Evolutionary conservation across 345 rosid genomes (phyloP).

Genomic region (Pistacia atlantica): DNA sequence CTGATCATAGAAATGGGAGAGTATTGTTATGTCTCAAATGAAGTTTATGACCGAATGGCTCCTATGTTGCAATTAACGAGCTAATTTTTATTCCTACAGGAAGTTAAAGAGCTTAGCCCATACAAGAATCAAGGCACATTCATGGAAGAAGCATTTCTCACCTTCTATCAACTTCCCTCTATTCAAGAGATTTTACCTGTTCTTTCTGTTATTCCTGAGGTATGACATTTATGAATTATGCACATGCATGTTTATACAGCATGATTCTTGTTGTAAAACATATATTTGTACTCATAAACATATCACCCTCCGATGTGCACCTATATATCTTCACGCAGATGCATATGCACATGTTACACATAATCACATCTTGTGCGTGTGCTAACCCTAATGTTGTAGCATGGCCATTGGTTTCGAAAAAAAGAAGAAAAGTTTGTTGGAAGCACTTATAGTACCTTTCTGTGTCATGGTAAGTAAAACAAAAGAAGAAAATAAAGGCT

Average conservation of each 20-base stretch:
- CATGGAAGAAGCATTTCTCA: conserved; percentile 41
- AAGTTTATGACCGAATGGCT: not conserved
- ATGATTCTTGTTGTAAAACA: not conserved
- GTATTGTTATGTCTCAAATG: not conserved
- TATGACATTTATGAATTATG: conserved; percentile 25
- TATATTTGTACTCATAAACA: not conserved
- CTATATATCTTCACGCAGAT: not conserved
- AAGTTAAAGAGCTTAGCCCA: conserved; percentile 26
- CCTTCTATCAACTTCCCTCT: conserved; percentile 50
- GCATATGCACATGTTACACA: not conserved
- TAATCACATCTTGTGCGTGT: not conserved
- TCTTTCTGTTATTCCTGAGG: conserved; percentile 81
- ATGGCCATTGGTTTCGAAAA: not conserved
- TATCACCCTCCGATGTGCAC: not conserved
- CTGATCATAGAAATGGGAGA: not conserved
- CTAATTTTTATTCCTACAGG: conserved; percentile 39
- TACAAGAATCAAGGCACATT: conserved; percentile 33
- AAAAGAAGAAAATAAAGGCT: too few species aligned
- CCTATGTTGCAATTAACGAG: not conserved
- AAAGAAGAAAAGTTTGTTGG: not conserved
- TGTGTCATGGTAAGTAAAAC: not conserved
- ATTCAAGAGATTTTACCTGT: conserved; percentile 64
- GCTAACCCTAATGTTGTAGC: too few species aligned
- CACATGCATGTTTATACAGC: not conserved
- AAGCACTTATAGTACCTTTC: not conserved